A percentile compares a stretch with the other conserved stretches of the same genome.
These are phyloP conservation scores for Lachnellula willkommii DNA, from an alignment of 2,329 filamentous ascomycete genomes.

Conservation along the genomic window DNA sequence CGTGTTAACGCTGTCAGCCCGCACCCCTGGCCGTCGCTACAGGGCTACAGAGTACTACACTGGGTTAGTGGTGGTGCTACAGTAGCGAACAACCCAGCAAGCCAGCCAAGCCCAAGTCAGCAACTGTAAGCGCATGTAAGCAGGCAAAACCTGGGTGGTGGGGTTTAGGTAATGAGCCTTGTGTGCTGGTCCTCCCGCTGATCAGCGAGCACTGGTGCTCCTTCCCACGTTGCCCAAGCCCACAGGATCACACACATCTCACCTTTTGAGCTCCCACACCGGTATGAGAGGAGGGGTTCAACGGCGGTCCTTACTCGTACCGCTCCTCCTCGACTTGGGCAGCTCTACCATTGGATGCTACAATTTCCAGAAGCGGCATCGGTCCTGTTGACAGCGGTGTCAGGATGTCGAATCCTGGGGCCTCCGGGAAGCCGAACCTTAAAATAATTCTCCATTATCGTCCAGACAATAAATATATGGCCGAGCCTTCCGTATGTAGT, in stretches of 20 bases:
- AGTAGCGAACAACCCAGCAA: not conserved
- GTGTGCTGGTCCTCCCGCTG: slow-evolving; percentile 4
- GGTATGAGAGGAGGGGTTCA: not conserved
- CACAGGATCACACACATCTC: not conserved
- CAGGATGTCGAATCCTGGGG: not conserved
- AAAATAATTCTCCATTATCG: slow-evolving; percentile 3
- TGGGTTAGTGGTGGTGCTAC: not conserved
- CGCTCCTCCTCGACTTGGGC: slow-evolving; percentile 9
- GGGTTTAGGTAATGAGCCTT: slow-evolving; percentile 21
- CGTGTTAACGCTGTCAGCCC: slow-evolving; percentile 5
- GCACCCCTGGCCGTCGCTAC: not conserved
- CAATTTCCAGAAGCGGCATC: slow-evolving; percentile 14
- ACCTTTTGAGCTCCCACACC: not conserved
- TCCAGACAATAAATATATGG: slow-evolving; percentile 8
- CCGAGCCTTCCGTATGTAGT: slow-evolving; percentile 8
- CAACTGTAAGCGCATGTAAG: slow-evolving; percentile 12
- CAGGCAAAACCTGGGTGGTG: slow-evolving; percentile 14
- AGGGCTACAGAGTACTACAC: not conserved
- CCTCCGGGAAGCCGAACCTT: slow-evolving; percentile 8
- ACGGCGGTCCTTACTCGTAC: slow-evolving; percentile 3
- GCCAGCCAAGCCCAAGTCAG: not conserved
- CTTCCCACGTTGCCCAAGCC: not conserved
- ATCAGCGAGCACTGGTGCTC: slow-evolving; percentile 1
- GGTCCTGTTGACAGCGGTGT: slow-evolving; percentile 15
- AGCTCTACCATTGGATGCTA: slow-evolving; percentile 18